A percentile compares a stretch with the other conserved stretches of the same genome.
Conservation (phyloP, 768 basidiomycete genomes). For the Leccinum fibrillosum region DNA sequence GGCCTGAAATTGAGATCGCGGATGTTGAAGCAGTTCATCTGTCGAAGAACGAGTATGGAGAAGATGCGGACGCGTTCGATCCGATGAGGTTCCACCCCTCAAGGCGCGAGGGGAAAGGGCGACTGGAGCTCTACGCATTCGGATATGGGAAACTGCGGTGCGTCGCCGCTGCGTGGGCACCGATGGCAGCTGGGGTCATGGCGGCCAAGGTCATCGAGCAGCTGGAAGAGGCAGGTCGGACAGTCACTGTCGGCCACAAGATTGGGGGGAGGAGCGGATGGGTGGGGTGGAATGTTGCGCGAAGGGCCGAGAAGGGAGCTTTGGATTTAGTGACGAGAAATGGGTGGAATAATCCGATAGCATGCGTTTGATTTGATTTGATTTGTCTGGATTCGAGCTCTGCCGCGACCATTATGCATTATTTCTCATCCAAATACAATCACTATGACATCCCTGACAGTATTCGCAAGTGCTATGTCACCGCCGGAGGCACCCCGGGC, state of each 20-base stretch:
- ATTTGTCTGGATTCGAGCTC: neutral
- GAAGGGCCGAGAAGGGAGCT: constrained; percentile 23
- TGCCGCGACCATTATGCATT: too few relatives aligned
- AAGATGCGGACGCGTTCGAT: constrained; percentile 41
- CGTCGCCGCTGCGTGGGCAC: constrained; percentile 52
- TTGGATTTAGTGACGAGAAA: neutral
- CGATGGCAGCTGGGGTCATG: constrained; percentile 50
- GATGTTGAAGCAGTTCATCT: constrained; percentile 22
- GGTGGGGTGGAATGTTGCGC: constrained; percentile 33
- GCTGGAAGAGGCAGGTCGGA: constrained; percentile 25
- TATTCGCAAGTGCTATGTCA: too few relatives aligned
- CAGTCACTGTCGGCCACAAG: constrained; percentile 8
- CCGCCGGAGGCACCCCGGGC: too few relatives aligned
- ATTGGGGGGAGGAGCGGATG: constrained; percentile 48
- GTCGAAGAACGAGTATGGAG: constrained; percentile 20
- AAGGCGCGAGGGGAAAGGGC: constrained; percentile 6
- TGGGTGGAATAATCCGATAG: too few relatives aligned
- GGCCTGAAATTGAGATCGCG: constrained; percentile 18
- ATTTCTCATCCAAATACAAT: too few relatives aligned
- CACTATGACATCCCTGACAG: too few relatives aligned
- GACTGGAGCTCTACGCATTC: constrained; percentile 39
- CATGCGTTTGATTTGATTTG: too few relatives aligned
- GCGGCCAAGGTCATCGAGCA: constrained; percentile 39
- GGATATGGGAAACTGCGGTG: constrained; percentile 40
- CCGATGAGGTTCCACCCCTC: constrained; percentile 40